These are phyloP conservation scores for Micractinium sp. DNA, from an alignment of 139 green algal species.

Conservation along the genomic window DNA sequence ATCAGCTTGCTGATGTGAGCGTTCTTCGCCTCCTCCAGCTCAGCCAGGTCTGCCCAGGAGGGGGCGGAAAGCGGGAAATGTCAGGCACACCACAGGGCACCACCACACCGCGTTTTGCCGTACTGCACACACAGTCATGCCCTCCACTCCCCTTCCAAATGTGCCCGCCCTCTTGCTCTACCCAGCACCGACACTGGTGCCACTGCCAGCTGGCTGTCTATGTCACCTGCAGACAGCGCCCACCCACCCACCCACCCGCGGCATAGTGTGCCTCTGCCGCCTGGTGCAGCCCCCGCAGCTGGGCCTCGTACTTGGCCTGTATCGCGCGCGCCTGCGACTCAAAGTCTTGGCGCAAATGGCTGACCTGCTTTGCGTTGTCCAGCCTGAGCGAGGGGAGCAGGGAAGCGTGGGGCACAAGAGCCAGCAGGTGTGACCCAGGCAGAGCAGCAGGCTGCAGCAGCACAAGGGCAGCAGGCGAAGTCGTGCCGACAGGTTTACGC, in stretches of 20 bases:
- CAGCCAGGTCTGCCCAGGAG: slow-evolving; percentile 14
- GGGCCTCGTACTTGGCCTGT: slow-evolving; percentile 79
- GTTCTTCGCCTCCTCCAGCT: neutral
- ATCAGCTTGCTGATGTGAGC: slow-evolving; percentile 23
- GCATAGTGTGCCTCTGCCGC: slow-evolving; percentile 84
- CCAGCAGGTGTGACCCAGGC: neutral
- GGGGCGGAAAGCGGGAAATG: neutral
- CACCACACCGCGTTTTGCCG: no score
- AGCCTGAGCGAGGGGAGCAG: slow-evolving; percentile 37
- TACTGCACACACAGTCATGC: no score
- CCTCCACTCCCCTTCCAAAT: no score
- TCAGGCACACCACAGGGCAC: neutral
- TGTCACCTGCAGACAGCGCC: neutral
- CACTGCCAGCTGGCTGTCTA: no score
- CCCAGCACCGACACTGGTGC: neutral
- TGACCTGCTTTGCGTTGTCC: slow-evolving; percentile 91
- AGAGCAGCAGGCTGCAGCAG: neutral
- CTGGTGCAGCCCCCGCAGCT: slow-evolving; percentile 52
- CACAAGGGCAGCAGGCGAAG: no score
- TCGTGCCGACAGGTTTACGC: neutral
- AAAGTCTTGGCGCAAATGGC: slow-evolving; percentile 89
- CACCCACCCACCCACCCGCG: neutral
- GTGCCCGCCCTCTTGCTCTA: neutral
- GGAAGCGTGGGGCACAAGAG: neutral
- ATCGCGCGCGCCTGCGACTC: slow-evolving; percentile 74